Evolutionary conservation across 2,329 filamentous ascomycete species (phyloP), one percentile per base, ranked within the genome.

Genomic region (Sclerotinia minor): DNA sequence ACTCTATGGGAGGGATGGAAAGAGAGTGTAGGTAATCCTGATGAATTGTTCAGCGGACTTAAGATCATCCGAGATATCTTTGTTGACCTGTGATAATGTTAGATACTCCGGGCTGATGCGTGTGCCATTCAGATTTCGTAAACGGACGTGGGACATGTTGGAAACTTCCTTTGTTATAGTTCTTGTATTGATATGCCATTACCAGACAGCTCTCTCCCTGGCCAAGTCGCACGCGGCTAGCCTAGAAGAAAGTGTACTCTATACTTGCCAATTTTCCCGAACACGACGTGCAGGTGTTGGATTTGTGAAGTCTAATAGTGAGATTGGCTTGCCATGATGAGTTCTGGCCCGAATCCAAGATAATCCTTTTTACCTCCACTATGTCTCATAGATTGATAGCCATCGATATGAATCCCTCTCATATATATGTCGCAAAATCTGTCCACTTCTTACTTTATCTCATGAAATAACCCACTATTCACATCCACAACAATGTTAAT

Each of bases 301-400:
- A 45, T 45, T 17, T 45, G 9, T 54, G 52, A 54, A 35, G 52
- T 11, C 1, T 3, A 35, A 6, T n/a, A 38, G 13, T n/a, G 5
- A 6, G 21, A n/a, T n/a, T 35, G 7, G 21, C 13, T n/a, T 35
- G 7, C 15, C 19, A 54, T n/a, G 29, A 54, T 54, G 35, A 9
- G 19, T 35, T 19, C 8, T 15, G 0, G 5, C 19, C 35, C 19
- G 32, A 54, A 54, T 2, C 4, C 9, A 3, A 1, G 26, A 19
- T 32, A 2, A 2, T n/a, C 17, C 6, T 13, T 1, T 19, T 13
- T 0, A 11, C 26, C 19, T 13, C 11, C 9, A 2, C 29, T 5
- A 32, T 54, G 5, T 5, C 21, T 35, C 0, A 35, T 54, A n/a
- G n/a, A n/a, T n/a, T n/a, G n/a, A n/a, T n/a, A 21, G 1, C 5